phyloP scores from a whole-genome alignment of 257 asterid species.

The Solanum chaucha region DNA sequence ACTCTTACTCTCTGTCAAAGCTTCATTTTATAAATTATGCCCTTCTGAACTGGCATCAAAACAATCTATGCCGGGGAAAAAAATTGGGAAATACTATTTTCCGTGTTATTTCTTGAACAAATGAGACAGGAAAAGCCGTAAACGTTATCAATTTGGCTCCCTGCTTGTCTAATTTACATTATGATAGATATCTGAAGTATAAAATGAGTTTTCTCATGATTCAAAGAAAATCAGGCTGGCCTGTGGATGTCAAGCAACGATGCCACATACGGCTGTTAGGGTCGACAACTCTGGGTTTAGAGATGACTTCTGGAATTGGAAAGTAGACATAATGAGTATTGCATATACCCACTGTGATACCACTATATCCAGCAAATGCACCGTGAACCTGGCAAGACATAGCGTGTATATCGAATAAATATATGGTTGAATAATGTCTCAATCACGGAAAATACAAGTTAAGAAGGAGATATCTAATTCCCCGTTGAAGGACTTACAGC shows the following conservation, averaged over 20 bases:
- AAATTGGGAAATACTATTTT: neutral
- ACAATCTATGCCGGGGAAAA: slow-evolving; percentile 15
- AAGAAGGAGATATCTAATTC: neutral
- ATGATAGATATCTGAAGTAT: neutral
- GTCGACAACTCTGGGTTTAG: slow-evolving; percentile 57
- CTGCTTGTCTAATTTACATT: slow-evolving; percentile 11
- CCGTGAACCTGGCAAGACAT: slow-evolving; percentile 74
- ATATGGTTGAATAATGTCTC: neutral
- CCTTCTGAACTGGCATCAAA: slow-evolving; percentile 10
- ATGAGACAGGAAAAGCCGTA: neutral
- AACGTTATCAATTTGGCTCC: slow-evolving; percentile 3
- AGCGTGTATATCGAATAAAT: neutral
- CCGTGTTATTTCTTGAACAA: slow-evolving; percentile 11
- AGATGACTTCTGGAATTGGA: slow-evolving; percentile 86
- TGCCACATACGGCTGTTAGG: slow-evolving; percentile 99
- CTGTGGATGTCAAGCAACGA: slow-evolving; percentile 95
- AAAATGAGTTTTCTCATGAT: neutral
- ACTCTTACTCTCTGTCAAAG: neutral
- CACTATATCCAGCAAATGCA: slow-evolving; percentile 95
- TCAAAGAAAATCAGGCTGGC: slow-evolving; percentile 87
- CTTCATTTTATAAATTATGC: neutral
- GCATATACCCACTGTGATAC: slow-evolving; percentile 93
- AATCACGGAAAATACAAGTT: neutral
- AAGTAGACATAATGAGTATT: slow-evolving; percentile 85
- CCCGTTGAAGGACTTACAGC: slow-evolving; percentile 47